Base-by-base conservation (phyloP, 2,329 filamentous ascomycete genomes). In the Xylaria sp. region DNA sequence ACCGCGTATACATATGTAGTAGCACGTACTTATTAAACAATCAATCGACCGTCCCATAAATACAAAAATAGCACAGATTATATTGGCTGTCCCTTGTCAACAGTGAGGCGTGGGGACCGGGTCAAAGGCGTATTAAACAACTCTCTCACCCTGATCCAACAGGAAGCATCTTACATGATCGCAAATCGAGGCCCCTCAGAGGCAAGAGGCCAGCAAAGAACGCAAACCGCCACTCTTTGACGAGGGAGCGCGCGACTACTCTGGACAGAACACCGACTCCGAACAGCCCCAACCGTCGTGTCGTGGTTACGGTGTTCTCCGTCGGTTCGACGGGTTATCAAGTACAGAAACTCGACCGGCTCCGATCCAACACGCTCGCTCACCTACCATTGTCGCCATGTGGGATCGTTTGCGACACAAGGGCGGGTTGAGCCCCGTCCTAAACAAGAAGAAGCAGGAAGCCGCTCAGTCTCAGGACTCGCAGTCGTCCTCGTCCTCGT, bases 341-440 rank as follows among this genome's bases (percentile, higher is more conserved):
- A 3, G 8, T 13, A 13, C 8, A 10, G 37, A 46, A 46, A 13
- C 13, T 46, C n/a, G 13, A 46, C 42, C 42, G 42, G 42, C 42
- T 16, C n/a, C 50, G 30, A 23, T 48, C 51, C 23, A 39, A 48
- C 56, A 47, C 34, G 39, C 52, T 60, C 13, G 11, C 42, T n/a
- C 51, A 48, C 59, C 57, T 23, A 52, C 52, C 55, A 55, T 58
- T 57, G 37, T 58, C 54, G 50, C 63, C 62, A 75, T 76, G 74
- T 75, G 72, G 70, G 73, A 75, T 65, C 72, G 73, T 35, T 65
- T 75, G 54, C 71, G 69, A 48, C 67, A 65, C 63, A 70, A 67
- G 54, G 66, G 70, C 23, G 65, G 61, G 35, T 64, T 60, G 34
- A 60, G 62, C 23, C 58, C 67, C 39, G 37, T 62, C 42, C 44